Base-by-base conservation (phyloP, 1,284 basidiomycete genomes). In the Exobasidium cylindrosporum region DNA sequence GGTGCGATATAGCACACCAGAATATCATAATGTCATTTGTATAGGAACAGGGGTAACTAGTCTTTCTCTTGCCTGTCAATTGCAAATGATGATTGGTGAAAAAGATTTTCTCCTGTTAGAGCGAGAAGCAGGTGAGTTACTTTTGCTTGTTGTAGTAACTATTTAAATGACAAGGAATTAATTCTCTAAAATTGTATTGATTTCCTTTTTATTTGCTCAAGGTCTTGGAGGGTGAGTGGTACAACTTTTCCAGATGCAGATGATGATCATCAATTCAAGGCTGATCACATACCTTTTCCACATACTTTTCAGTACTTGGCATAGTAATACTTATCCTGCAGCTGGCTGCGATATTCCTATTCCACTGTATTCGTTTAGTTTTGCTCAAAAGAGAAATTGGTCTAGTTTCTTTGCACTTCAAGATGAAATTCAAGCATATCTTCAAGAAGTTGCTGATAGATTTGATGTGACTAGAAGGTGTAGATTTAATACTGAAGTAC, bases 311-410 rank as follows among this genome's bases (percentile, higher is more conserved):
- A 68, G 69, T 5, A 71, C 71, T 1, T 74, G 72, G 72, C 43
- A 43, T 26, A 56, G 54, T 58, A 74, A 74, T 55, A 50, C 35
- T 14, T 75, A 79, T 56, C 77, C 77, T 0, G 73, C 72, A 13
- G 69, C 67, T 45, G 76, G 69, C 0, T 77, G 74, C 53, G 77
- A 78, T 45, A 72, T 79, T 3, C 77, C 77, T 4, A 70, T 72
- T 1, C 65, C 74, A n/a, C 70, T 79, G 56, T 79, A 79, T 67
- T 74, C 72, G 21, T 76, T 68, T 53, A 73, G 70, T 10, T 79
- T 79, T 50, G 65, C 62, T n/a, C 74, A 74, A 61, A 76, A 74
- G 58, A 60, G 58, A 21, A 66, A 78, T 62, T 79, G 77, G 77
- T 64, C 67, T 23, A 64, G 66, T 17, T 73, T 77, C 58, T 78